These are phyloP conservation scores for Ceratopteris richardii DNA, from an alignment of 75 land plant species.

Conservation along the genomic window DNA sequence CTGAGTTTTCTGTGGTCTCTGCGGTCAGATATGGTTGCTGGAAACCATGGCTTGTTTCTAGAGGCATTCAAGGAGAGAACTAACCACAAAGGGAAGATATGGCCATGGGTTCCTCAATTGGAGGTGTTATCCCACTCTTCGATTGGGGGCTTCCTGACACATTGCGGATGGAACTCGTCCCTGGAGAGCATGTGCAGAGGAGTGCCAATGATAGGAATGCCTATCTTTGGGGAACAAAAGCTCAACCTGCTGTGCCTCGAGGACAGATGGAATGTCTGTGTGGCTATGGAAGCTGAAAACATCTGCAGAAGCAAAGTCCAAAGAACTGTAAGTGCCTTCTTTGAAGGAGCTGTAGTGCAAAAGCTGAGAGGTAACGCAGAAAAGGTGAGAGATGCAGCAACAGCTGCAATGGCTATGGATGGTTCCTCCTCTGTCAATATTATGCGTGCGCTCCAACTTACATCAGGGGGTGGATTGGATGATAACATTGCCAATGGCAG, in stretches of 20 bases:
- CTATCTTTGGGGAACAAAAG: conserved; percentile 18
- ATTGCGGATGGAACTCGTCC: conserved; percentile 67
- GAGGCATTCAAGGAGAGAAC: conserved; percentile 19
- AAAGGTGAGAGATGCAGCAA: no score
- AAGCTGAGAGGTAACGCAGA: no score
- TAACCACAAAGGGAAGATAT: conserved; percentile 10
- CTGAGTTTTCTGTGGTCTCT: conserved; percentile 8
- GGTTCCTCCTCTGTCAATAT: no score
- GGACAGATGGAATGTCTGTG: conserved; percentile 6
- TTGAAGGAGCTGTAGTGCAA: no score
- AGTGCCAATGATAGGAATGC: conserved; percentile 52
- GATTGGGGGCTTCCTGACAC: conserved; percentile 46
- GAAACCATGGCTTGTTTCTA: not conserved
- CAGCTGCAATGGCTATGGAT: no score
- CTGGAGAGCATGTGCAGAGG: conserved; percentile 48
- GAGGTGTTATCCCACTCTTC: conserved; percentile 39
- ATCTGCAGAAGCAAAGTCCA: no score
- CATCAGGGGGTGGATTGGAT: no score
- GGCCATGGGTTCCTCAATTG: conserved; percentile 49
- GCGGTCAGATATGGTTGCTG: not conserved
- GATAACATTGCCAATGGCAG: no score
- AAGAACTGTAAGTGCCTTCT: no score
- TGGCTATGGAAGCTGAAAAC: not conserved
- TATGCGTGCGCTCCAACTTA: no score
- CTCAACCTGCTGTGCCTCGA: conserved; percentile 8